phyloP scores from a whole-genome alignment of 768 basidiomycete genomes.

The Tephrocybe sp. region DNA sequence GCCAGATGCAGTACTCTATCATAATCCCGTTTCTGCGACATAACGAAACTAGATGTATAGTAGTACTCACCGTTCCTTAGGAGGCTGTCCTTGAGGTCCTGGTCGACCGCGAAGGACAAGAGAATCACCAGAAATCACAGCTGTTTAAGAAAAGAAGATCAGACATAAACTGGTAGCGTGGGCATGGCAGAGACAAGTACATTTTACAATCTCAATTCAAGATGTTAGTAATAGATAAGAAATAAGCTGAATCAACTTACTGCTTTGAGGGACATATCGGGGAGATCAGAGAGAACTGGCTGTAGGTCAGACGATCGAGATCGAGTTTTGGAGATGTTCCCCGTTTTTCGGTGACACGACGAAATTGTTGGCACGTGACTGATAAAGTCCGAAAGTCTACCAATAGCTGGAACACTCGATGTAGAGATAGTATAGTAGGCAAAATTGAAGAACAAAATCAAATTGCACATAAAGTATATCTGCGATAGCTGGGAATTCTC shows the following conservation, averaged over 20 bases:
- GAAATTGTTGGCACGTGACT: constrained; percentile 5
- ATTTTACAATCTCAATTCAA: constrained; percentile 55
- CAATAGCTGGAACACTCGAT: background rate
- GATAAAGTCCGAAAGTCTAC: no score
- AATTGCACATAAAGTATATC: no score
- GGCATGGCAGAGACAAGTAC: constrained; percentile 30
- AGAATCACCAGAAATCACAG: constrained; percentile 89
- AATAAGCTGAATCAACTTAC: constrained; percentile 38
- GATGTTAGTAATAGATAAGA: background rate
- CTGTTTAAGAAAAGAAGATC: constrained; percentile 36
- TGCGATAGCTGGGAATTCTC: no score
- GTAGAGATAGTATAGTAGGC: no score
- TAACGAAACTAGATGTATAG: background rate
- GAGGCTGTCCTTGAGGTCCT: constrained; percentile 80
- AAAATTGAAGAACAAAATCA: no score
- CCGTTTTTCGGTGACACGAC: constrained; percentile 10
- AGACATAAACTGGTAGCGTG: constrained; percentile 25
- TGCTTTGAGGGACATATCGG: constrained; percentile 72
- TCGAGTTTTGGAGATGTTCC: background rate
- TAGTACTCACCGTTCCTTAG: constrained; percentile 77
- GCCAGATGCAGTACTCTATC: constrained; percentile 85
- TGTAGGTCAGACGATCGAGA: constrained; percentile 2
- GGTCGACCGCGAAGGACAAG: constrained; percentile 78
- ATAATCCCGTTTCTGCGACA: background rate
- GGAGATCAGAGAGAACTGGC: background rate